Percentiles rank a stretch among this genome's conserved stretches.
Evolutionary conservation across 345 rosid species (phyloP).

Genomic region (rapeseed (Brassica napus)): DNA sequence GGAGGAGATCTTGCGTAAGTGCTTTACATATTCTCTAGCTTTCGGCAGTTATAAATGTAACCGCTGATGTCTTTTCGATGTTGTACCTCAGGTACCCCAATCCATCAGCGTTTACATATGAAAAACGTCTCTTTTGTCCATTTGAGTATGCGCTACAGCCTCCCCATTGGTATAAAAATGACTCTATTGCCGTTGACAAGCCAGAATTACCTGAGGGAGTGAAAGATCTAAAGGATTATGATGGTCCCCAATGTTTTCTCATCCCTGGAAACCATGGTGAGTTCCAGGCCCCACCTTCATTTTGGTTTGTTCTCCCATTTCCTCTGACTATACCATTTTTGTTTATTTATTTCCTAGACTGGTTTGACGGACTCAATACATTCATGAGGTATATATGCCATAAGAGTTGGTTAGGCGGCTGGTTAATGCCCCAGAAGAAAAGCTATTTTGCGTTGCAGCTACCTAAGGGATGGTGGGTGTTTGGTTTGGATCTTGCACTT

Average conservation of each 20-base stretch:
- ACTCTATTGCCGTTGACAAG: conserved; percentile 78
- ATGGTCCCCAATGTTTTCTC: conserved; percentile 90
- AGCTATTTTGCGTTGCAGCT: conserved; percentile 97
- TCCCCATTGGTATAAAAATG: conserved; percentile 73
- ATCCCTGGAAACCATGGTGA: conserved; percentile 99
- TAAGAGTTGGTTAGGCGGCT: conserved; percentile 99
- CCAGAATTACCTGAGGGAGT: conserved; percentile 82
- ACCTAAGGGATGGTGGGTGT: conserved; percentile 95
- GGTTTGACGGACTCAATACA: conserved; percentile 98
- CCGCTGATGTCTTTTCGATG: conserved; percentile 15
- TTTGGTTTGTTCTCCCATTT: conserved; percentile 16
- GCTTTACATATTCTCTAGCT: conserved; percentile 16
- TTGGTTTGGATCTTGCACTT: conserved; percentile 97
- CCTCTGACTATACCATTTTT: conserved; percentile 6
- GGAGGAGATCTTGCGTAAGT: conserved; percentile 99
- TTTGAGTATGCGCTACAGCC: conserved; percentile 98
- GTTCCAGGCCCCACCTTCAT: conserved; percentile 41
- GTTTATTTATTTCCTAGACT: conserved; percentile 48
- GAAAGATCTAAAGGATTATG: conserved; percentile 71
- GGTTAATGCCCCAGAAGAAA: conserved; percentile 99
- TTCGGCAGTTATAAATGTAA: neutral
- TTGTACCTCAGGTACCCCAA: conserved; percentile 75
- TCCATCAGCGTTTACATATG: conserved; percentile 90
- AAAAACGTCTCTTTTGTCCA: conserved; percentile 85
- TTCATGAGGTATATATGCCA: conserved; percentile 98